Evolutionary conservation across 371 early-diverging fungal species (phyloP), one percentile per base, ranked within the genome.

Genomic region (Syncephalastrum contaminatum): DNA sequence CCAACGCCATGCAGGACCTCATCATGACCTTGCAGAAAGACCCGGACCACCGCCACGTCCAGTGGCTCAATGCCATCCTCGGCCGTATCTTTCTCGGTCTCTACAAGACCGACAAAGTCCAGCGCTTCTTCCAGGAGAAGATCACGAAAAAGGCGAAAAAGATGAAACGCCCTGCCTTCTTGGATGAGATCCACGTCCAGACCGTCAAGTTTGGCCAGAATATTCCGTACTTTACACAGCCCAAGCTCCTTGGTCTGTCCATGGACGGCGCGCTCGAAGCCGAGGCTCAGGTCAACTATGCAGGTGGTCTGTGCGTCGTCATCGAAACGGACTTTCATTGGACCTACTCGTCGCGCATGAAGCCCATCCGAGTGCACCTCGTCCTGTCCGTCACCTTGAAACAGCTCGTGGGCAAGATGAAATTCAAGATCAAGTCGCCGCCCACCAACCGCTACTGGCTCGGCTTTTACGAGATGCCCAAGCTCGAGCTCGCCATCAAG

Each of bases 61-160:
- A 85, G 48, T 94, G 96, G 96, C 77, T 95, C 43, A 95, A 95
- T 69, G 94, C 92, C 4, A 80, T 94, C n/a, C 56, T 92, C 8
- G 94, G 96, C 4, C 79, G 96, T 18, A 58, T 87, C 4, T 91
- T 91, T 40, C 55, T 91, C 22, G 80, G 84, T 15, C 64, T 88
- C 7, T 88, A 88, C 67, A 84, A 83, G 55, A 88, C 89, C 0
- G 75, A 86, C 4, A 70, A 64, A 48, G 68, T 86, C 47, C 73
- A 81, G 43, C 67, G 73, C 3, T 69, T 78, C 50, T 77, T 88
- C 39, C 78, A 85, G 24, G 68, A 77, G 46, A 91, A 87, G 66
- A 70, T 91, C 21, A 66, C 63, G 0, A 79, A 76, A 49, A 88
- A 89, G 64, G 72, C 77, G 1, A 69, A 77, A 36, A 88, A 84